Conservation (phyloP, 2,329 filamentous ascomycete genomes). For the Ceratocystis albifundus region DNA sequence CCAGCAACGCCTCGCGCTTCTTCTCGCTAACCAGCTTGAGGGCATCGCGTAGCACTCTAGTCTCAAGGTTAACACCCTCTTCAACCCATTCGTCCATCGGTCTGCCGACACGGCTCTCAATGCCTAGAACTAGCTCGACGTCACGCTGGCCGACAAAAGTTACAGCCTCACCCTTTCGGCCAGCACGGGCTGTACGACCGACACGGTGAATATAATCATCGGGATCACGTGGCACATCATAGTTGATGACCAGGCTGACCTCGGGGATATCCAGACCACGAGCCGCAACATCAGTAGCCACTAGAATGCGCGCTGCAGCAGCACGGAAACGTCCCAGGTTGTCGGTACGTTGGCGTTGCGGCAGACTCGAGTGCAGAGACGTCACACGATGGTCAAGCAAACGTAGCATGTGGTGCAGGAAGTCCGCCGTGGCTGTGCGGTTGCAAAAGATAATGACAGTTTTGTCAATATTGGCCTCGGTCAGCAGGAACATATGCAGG, state of each 20-base stretch:
- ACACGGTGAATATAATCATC: constrained; percentile 97
- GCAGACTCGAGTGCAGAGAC: constrained; percentile 75
- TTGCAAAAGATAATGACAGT: constrained; percentile 92
- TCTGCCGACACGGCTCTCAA: constrained; percentile 69
- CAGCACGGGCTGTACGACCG: constrained; percentile 87
- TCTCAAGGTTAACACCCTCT: constrained; percentile 89
- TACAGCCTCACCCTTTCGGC: constrained; percentile 67
- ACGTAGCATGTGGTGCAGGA: constrained; percentile 77
- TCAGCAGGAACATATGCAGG: constrained; percentile 76
- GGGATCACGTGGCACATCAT: constrained; percentile 87
- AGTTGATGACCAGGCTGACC: constrained; percentile 84
- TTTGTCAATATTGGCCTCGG: constrained; percentile 60
- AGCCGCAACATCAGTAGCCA: constrained; percentile 90
- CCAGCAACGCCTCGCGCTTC: constrained; percentile 80
- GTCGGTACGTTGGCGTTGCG: constrained; percentile 70
- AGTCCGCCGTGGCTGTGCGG: constrained; percentile 74
- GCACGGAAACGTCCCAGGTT: constrained; percentile 90
- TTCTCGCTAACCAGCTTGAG: constrained; percentile 89
- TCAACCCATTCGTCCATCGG: constrained; percentile 77
- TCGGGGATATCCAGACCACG: constrained; percentile 92
- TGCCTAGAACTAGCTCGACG: constrained; percentile 78
- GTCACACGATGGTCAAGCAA: constrained; percentile 83
- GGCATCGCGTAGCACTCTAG: constrained; percentile 69
- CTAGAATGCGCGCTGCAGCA: constrained; percentile 72
- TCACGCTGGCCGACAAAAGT: constrained; percentile 89